These are phyloP conservation scores for Emmonsiellopsis sp. DNA, from an alignment of 2,329 filamentous ascomycete species.

Conservation along the genomic window DNA sequence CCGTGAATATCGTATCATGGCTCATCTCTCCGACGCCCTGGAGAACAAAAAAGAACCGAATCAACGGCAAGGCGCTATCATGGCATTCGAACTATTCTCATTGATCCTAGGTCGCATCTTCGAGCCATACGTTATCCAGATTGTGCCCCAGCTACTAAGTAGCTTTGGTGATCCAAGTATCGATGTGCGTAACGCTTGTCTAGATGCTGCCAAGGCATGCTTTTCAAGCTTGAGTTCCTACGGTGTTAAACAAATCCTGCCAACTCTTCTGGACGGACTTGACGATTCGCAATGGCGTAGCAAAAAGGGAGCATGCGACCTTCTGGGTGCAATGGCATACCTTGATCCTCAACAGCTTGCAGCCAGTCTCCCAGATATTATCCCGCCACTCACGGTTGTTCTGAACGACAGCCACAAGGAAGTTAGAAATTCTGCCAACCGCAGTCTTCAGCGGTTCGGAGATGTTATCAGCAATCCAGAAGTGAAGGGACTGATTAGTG, in stretches of 20 bases:
- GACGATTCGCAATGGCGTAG: slow-evolving; percentile 96
- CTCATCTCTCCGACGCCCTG: slow-evolving; percentile 67
- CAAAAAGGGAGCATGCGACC: slow-evolving; percentile 95
- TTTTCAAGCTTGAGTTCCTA: slow-evolving; percentile 91
- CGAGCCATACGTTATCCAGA: slow-evolving; percentile 92
- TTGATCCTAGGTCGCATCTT: slow-evolving; percentile 79
- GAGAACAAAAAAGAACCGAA: slow-evolving; percentile 93
- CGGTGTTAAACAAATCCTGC: slow-evolving; percentile 89
- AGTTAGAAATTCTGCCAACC: slow-evolving; percentile 82
- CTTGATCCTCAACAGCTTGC: slow-evolving; percentile 92
- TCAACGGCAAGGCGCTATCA: slow-evolving; percentile 76
- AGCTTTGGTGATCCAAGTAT: slow-evolving; percentile 83
- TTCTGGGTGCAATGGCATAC: slow-evolving; percentile 96
- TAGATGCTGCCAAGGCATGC: slow-evolving; percentile 88
- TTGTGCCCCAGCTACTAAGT: slow-evolving; percentile 79
- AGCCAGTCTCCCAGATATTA: slow-evolving; percentile 87
- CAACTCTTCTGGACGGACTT: slow-evolving; percentile 80
- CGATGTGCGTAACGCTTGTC: slow-evolving; percentile 85
- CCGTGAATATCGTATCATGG: slow-evolving; percentile 77
- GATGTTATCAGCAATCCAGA: slow-evolving; percentile 98
- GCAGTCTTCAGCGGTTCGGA: slow-evolving; percentile 93
- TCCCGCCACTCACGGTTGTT: slow-evolving; percentile 86
- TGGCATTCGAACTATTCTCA: slow-evolving; percentile 86
- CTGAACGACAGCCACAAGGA: slow-evolving; percentile 98
- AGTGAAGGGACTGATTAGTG: slow-evolving; percentile 82